Evolutionary conservation across 352 stramenopile species (phyloP), one percentile per base, ranked within the genome.

Genomic region (Globisporangium spinosum): DNA sequence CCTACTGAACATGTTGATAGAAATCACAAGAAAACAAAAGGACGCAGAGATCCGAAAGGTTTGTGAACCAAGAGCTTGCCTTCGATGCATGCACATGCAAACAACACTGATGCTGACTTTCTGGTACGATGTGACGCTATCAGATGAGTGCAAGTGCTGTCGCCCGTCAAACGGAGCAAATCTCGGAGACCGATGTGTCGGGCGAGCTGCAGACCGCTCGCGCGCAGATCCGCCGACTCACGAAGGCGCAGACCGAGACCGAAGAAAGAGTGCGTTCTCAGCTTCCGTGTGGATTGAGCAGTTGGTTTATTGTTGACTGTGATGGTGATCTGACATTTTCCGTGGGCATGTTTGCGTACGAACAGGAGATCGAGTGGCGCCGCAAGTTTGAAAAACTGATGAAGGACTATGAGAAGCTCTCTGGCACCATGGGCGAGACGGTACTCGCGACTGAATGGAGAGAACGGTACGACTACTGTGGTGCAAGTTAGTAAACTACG

Each of bases 1-100:
- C 3, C 23, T 59, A 45, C 8, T 38, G 23, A 22, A 40, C 15
- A 57, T 40, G 6, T 17, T 49, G 56, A 15, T 59, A 90, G 88
- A 96, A 68, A 96, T 96, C 69, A 91, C 87, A 22, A 70, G 88
- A n/a, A 96, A 96, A 67, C 88, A 96, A 67, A 94, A 96, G 71
- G 88, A 96, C 34, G 86, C 88, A 0, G 86, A 96, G 68, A 89
- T 94, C 51, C 78, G 81, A 63, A 96, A 96, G 79, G 88, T 94
- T 38, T 47, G 40, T 55, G 56, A 17, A 25, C 7, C 5, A 45
- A n/a, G 6, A 64, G n/a, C 27, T 32, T 61, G 29, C 15, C 2
- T 60, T 38, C 2, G 13, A n/a, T 40, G 10, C 3, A 2, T 25
- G 23, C 8, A 29, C 6, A 56, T 23, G 20, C 2, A 43, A 17